These are phyloP conservation scores for Glebionis coronaria DNA, from an alignment of 129 eudicot species.

Conservation along the genomic window DNA sequence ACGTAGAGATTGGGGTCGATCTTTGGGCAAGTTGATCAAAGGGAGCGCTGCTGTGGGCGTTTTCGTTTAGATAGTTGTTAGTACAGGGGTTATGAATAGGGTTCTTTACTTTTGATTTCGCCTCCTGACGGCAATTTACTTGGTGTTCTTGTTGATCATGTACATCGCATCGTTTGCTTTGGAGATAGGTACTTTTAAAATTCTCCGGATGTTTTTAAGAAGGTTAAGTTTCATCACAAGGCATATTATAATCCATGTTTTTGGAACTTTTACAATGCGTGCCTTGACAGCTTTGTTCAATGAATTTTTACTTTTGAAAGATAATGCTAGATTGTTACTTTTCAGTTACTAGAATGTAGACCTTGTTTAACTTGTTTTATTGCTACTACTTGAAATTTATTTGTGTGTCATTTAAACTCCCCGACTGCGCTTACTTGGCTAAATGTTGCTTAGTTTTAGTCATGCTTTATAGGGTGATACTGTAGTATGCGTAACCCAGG, in stretches of 20 bases:
- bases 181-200: slow-evolving; percentile 45
- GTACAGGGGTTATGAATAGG: slow-evolving; percentile 61
- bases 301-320: slow-evolving; percentile 40
- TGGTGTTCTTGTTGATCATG: slow-evolving; percentile 50
- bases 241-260: slow-evolving; percentile 37
- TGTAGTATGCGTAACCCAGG: slow-evolving; percentile 8
- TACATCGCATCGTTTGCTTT: slow-evolving; percentile 40
- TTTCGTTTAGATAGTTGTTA: slow-evolving; percentile 36
- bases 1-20: slow-evolving; percentile 16
- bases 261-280: slow-evolving; percentile 22
- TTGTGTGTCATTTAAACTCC: background rate
- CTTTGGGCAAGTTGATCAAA: slow-evolving; percentile 23
- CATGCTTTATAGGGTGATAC: slow-evolving; percentile 4
- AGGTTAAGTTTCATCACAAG: slow-evolving; percentile 32
- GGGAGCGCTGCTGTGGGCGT: slow-evolving; percentile 22
- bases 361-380: background rate
- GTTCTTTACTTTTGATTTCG: slow-evolving; percentile 26
- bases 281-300: slow-evolving; percentile 34
- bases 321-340: slow-evolving; percentile 8
- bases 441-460: background rate
- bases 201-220: slow-evolving; percentile 33
- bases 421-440: background rate
- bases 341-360: background rate
- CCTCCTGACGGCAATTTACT: slow-evolving; percentile 28
- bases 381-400: background rate